Base-by-base conservation (phyloP, 345 rosid genomes). In the Hibiscus syriacus region DNA sequence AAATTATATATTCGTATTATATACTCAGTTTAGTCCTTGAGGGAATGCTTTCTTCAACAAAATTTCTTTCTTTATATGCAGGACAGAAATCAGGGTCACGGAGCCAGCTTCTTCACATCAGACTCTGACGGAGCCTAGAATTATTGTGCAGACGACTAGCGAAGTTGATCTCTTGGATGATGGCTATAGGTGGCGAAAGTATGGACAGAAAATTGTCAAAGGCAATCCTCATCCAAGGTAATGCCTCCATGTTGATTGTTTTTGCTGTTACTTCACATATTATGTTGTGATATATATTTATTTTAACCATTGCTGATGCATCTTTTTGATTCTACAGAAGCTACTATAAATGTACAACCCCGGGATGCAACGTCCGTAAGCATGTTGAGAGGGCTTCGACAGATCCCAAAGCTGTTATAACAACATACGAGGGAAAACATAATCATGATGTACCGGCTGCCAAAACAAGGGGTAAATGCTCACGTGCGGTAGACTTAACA, bases 141-240 rank as follows among this genome's bases (percentile, higher is more conserved):
- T 92, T 64, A 85, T 92, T 67, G 90, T 89, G 70, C 98, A 92
- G 77, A 89, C 96, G 7, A 92, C 68, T 43, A 89, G 96, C 71
- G 94, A 92, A 83, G 98, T 92, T 79, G 98, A 92, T 76, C 94
- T 92, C 57, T 72, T 92, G 79, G 98, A 92, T 60, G 98, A 92
- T 60, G 96, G 98, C 58, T 92, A 81, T 73, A 84, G 92, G 62
- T 92, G 98, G 94, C 96, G 90, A 71, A 92, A 92, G 78, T 89
- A 92, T 78, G 98, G 94, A n/a, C 98, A 92, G 82, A 92, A 92
- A 79, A 89, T 89, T 61, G 98, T 92, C 65, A 92, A 92, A 75
- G 96, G 96, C 71, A 92, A 92, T 82, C 98, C 87, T 63, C 80
- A 86, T 74, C 98, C 96, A 32, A 87, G 96, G 98, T 89, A 5